phyloP scores from a whole-genome alignment of 2,329 filamentous ascomycete genomes.

The Dactylellina leptospora region DNA sequence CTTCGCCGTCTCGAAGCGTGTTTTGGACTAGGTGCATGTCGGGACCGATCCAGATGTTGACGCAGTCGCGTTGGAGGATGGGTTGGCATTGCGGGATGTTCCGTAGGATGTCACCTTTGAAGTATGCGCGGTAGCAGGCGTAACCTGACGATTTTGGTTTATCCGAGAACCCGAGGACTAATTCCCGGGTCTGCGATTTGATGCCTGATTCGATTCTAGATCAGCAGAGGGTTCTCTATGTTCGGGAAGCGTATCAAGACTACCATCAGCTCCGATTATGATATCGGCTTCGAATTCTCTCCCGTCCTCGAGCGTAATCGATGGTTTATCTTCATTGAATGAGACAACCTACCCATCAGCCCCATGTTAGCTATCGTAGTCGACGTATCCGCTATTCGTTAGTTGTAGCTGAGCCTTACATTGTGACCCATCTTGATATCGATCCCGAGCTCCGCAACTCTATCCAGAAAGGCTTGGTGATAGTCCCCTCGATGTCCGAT shows the following conservation, averaged over 20 bases:
- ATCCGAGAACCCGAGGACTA: slow-evolving; percentile 66
- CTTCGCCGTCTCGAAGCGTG: slow-evolving; percentile 61
- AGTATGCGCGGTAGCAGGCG: slow-evolving; percentile 66
- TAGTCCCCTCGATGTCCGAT: slow-evolving; percentile 64
- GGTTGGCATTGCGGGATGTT: slow-evolving; percentile 60
- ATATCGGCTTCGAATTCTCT: slow-evolving; percentile 63
- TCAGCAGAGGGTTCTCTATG: not conserved
- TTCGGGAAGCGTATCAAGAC: not conserved
- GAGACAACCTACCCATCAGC: slow-evolving; percentile 58
- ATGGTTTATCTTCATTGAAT: slow-evolving; percentile 60
- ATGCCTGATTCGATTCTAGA: slow-evolving; percentile 58
- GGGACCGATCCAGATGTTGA: slow-evolving; percentile 63
- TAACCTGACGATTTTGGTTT: slow-evolving; percentile 67
- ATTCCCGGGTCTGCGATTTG: slow-evolving; percentile 64
- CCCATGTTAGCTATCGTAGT: not conserved
- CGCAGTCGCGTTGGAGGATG: slow-evolving; percentile 63
- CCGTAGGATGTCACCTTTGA: slow-evolving; percentile 60
- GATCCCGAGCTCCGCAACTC: slow-evolving; percentile 61
- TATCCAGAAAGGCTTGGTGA: slow-evolving; percentile 62
- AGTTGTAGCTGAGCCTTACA: slow-evolving; percentile 49
- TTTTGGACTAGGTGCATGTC: slow-evolving; percentile 63
- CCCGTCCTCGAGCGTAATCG: slow-evolving; percentile 60
- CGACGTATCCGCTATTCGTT: not conserved
- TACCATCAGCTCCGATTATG: slow-evolving; percentile 65
- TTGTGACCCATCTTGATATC: slow-evolving; percentile 61